A percentile compares a stretch with the other conserved stretches of the same genome.
Conservation (phyloP, 371 early-diverging fungal genomes). For the Cokeromyces recurvatus region DNA sequence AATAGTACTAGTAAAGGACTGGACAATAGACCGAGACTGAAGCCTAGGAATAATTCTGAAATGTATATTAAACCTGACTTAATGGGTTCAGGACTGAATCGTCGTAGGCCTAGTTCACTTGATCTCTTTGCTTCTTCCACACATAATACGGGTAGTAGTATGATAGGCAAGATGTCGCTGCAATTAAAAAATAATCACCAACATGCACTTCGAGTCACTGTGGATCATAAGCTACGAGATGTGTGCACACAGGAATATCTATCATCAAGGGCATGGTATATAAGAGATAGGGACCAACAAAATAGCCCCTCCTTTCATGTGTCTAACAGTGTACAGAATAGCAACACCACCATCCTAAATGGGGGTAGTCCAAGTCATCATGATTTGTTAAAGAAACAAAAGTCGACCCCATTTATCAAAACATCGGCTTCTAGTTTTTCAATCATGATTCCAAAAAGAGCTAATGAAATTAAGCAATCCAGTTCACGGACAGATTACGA, state of each 20-base stretch:
- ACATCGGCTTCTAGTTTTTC: slow-evolving; percentile 40
- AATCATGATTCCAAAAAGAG: slow-evolving; percentile 21
- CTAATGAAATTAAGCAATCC: slow-evolving; percentile 15
- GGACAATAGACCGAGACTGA: too few relatives aligned
- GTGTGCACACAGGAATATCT: slow-evolving; percentile 45
- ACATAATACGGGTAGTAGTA: slow-evolving; percentile 10
- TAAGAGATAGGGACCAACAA: slow-evolving; percentile 25
- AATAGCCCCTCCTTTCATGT: too few relatives aligned
- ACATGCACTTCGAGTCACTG: slow-evolving; percentile 30
- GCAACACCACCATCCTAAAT: too few relatives aligned
- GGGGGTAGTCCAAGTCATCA: too few relatives aligned
- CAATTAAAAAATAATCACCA: slow-evolving; percentile 38
- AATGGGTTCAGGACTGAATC: not conserved
- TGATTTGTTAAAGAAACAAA: slow-evolving; percentile 16
- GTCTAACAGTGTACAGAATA: too few relatives aligned
- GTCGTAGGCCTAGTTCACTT: slow-evolving; percentile 29
- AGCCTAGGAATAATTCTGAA: slow-evolving; percentile 29
- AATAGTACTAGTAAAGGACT: too few relatives aligned
- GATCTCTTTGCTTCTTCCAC: slow-evolving; percentile 28
- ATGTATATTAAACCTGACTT: slow-evolving; percentile 21
- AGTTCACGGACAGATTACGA: slow-evolving; percentile 4
- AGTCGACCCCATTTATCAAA: slow-evolving; percentile 36
- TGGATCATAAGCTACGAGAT: slow-evolving; percentile 43
- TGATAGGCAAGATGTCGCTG: slow-evolving; percentile 40
- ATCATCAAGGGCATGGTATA: slow-evolving; percentile 35